Conservation (phyloP, 1,284 basidiomycete genomes). For the Ganoderma sinense region DNA sequence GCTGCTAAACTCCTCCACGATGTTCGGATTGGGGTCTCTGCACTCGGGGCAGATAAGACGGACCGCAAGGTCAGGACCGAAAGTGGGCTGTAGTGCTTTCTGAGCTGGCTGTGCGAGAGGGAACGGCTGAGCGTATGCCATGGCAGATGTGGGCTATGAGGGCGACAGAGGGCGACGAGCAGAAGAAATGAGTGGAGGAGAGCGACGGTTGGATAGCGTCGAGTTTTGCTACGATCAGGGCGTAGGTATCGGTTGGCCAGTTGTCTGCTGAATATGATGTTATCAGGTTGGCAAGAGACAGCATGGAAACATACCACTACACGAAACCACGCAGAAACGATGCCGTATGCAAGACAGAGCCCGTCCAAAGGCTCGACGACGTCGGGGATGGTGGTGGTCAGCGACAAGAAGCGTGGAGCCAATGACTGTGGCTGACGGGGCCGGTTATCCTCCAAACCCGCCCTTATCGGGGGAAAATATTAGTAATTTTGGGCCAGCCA, state of each 20-base stretch:
- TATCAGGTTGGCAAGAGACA: constrained; percentile 3
- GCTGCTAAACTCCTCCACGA: constrained; percentile 96
- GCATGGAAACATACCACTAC: constrained; percentile 25
- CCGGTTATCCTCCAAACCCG: constrained; percentile 12
- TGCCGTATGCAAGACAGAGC: constrained; percentile 8
- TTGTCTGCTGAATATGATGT: constrained; percentile 16
- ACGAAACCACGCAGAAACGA: constrained; percentile 20
- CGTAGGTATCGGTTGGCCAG: constrained; percentile 4
- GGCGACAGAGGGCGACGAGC: constrained; percentile 23
- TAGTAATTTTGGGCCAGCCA: constrained; percentile 17
- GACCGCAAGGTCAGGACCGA: constrained; percentile 85
- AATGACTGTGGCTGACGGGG: not conserved
- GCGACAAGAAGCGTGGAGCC: constrained; percentile 26
- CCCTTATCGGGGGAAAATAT: constrained; percentile 18
- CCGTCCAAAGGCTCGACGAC: constrained; percentile 11
- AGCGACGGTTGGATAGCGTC: not conserved
- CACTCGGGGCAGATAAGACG: constrained; percentile 96
- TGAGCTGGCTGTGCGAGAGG: constrained; percentile 66
- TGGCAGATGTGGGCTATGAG: constrained; percentile 40
- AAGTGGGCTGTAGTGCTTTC: constrained; percentile 61
- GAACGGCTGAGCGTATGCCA: constrained; percentile 72
- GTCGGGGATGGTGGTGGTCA: constrained; percentile 26
- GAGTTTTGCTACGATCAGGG: not conserved
- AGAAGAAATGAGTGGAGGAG: constrained; percentile 19
- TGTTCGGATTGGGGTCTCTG: constrained; percentile 90